A percentile compares a stretch with the other conserved stretches of the same genome.
Evolutionary conservation across 352 stramenopile genomes (phyloP).

Genomic region (Pythium rishiriense): DNA sequence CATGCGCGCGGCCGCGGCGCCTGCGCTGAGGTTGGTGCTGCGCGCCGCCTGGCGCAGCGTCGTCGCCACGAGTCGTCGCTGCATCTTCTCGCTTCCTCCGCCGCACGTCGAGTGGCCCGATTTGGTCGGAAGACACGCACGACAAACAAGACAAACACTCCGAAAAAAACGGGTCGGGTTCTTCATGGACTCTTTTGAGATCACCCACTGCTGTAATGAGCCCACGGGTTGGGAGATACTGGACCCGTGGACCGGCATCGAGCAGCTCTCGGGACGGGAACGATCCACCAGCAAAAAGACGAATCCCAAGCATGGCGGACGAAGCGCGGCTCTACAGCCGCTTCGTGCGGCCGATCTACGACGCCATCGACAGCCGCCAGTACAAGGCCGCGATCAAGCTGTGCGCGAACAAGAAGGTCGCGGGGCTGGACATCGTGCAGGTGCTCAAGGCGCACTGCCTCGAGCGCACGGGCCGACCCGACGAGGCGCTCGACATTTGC

Average conservation of each 20-base stretch:
- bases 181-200: too few species aligned
- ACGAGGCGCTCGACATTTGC: slow-evolving; percentile 76
- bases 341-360: slow-evolving; percentile 85
- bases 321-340: slow-evolving; percentile 64
- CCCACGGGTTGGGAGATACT: slow-evolving; percentile 1
- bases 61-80: slow-evolving; percentile 16
- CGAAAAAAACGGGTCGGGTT: slow-evolving; percentile 9
- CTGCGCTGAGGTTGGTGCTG: neutral
- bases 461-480: slow-evolving; percentile 64
- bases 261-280: neutral
- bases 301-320: slow-evolving; percentile 41
- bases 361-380: slow-evolving; percentile 77
- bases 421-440: slow-evolving; percentile 74
- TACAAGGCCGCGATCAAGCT: slow-evolving; percentile 86
- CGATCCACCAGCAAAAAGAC: slow-evolving; percentile 17
- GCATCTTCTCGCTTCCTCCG: slow-evolving; percentile 11
- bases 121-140: neutral
- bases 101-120: neutral
- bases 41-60: slow-evolving; percentile 22
- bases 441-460: slow-evolving; percentile 86
- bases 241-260: slow-evolving; percentile 4
- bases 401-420: slow-evolving; percentile 78
- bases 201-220: too few species aligned
- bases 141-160: slow-evolving; percentile 15
- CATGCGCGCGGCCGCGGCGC: neutral